Conservation (phyloP, 352 stramenopile genomes). For the Phytophthora pisi region DNA sequence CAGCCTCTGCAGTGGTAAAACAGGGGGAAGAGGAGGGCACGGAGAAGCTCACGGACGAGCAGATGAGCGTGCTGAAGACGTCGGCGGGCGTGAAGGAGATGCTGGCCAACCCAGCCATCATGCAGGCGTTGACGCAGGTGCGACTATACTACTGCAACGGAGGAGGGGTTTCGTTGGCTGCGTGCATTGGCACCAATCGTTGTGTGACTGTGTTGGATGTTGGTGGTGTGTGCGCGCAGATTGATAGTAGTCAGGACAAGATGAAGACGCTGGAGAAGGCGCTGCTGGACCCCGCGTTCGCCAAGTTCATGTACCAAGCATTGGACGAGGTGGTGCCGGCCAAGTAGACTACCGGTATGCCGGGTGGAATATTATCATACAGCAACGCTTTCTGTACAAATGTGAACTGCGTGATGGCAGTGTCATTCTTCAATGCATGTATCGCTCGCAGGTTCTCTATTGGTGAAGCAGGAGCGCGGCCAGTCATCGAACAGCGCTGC, state of each 20-base stretch:
- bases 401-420: no score
- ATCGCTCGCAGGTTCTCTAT: no score
- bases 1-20: neutral
- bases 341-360: conserved; percentile 23
- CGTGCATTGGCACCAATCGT: neutral
- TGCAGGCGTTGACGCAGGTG: conserved; percentile 60
- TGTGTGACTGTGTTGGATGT: neutral
- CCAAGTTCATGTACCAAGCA: conserved; percentile 79
- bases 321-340: conserved; percentile 58
- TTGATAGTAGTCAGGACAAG: conserved; percentile 65
- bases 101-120: conserved; percentile 57
- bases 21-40: conserved; percentile 27
- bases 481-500: no score
- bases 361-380: neutral
- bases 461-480: no score
- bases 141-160: neutral
- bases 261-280: conserved; percentile 83
- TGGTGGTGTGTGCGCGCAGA: conserved; percentile 37
- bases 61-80: conserved; percentile 48
- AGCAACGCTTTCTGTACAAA: neutral
- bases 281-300: conserved; percentile 69
- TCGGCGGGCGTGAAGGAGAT: conserved; percentile 46
- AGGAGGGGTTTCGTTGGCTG: neutral
- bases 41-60: conserved; percentile 56
- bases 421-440: no score